Base-by-base conservation (phyloP, 257 asterid species). In the Solanum clarkiae region DNA sequence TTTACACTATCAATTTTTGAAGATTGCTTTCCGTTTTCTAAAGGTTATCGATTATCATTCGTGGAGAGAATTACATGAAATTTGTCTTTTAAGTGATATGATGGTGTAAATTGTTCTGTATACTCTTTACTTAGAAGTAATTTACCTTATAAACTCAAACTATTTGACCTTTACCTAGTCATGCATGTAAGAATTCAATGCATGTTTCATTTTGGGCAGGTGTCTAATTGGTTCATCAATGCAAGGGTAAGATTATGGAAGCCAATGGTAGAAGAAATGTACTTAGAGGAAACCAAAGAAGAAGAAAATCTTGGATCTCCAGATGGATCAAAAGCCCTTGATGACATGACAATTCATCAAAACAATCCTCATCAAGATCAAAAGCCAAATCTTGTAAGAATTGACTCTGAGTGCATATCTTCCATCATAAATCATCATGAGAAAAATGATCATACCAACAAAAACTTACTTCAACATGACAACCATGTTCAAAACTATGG, bases 251-350 rank as follows among this genome's bases (percentile, higher is more conserved):
- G 99, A 90, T 89, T 96, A 36, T 96, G 99, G 99, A 96, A 96
- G 49, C 99, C 99, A n/a, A 96, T 96, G 99, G 98, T 96, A 82
- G 99, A 96, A 86, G 98, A 96, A 86, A 96, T 96, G 99, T 96
- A 96, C 85, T 44, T 90, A 13, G 97, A 96, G 84, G 99, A 96
- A 90, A 89, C 85, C 1, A 96, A 96, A 65, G 99, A 93, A 53
- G 77, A 82, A 4, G 92, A 92, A 17, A 92, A 77, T 51, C 55
- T 71, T 36, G 86, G 84, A 59, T 82, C 85, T 29, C 54, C 65
- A 17, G 86, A 83, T 75, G 88, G 74, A 69, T 68, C 68, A 54
- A 86, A 75, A 54, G 85, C 81, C n/a, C 85, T 69, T 70, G 89
- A 87, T 17, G 90, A 74, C 29, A 86, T 85, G 6, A 77, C 42